Conservation (phyloP, 169 alveolate genomes). For the Eimeria tenella region DNA sequence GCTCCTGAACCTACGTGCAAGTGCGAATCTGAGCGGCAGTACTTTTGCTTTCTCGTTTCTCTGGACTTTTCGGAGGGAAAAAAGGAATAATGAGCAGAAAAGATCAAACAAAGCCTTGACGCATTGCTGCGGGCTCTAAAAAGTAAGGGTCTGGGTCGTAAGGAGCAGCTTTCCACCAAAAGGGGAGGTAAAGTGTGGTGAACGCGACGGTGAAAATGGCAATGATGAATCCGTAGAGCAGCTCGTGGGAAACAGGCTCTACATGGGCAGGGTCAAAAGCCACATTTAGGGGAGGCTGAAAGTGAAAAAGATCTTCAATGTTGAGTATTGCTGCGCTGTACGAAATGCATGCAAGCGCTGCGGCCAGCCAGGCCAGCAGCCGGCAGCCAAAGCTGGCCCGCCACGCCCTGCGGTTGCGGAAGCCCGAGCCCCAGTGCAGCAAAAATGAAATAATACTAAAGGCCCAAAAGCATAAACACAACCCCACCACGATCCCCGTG, state of each 20-base stretch:
- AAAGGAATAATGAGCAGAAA: neutral
- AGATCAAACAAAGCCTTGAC: neutral
- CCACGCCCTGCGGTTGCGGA: conserved; percentile 47
- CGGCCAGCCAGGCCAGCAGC: neutral
- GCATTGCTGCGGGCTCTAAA: neutral
- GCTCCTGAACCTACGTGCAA: too few relatives aligned
- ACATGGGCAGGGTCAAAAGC: conserved; percentile 51
- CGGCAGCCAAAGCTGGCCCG: conserved; percentile 23
- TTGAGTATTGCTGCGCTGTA: neutral
- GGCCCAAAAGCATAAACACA: neutral
- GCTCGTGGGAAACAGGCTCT: conserved; percentile 34
- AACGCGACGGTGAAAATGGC: neutral
- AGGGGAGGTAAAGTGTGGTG: conserved; percentile 7
- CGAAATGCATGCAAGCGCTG: neutral
- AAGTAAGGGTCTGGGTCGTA: conserved; percentile 50
- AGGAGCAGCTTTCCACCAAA: conserved; percentile 60
- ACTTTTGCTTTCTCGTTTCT: too few relatives aligned
- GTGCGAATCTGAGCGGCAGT: too few relatives aligned
- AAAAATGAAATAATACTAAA: conserved; percentile 15
- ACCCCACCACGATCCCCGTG: neutral
- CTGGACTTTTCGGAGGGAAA: neutral
- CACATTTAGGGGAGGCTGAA: conserved; percentile 52
- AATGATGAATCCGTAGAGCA: conserved; percentile 35
- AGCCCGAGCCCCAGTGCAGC: conserved; percentile 22
- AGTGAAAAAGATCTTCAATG: conserved; percentile 36